Evolutionary conservation across 148 eudicot species (phyloP), one percentile per base, ranked within the genome.

Genomic region (Rhododendron griersonianum): DNA sequence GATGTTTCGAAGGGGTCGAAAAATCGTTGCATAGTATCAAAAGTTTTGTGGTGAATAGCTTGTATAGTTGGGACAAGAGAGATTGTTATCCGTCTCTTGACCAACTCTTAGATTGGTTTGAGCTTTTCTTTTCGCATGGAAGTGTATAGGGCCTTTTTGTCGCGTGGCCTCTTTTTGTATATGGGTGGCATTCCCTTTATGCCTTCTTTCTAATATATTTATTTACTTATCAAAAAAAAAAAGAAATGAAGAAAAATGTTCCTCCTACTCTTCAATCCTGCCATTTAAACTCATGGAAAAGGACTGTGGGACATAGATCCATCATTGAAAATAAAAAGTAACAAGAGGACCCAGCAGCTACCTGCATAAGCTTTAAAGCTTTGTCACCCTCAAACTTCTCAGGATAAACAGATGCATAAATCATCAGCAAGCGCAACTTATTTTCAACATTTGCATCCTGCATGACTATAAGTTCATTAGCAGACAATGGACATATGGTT

Each of bases 331-430:
- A 37, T 55, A 75, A 35, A 18, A 67, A 55, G 18, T 15, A n/a
- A 21, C 41, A 57, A 82, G 23, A 23, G 57, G 44, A 11, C 37
- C 39, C 57, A 84, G 33, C 53, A 37, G 67, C 4, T 87, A 98
- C 99, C 98, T 97, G 99, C 98, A 97, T 97, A 77, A 97, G 91
- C 85, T 97, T 97, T 86, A 89, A 57, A 86, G 95, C 99, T 89
- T 93, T 97, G 90, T 97, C 99, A 87, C 95, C 98, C 89, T 97
- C 99, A 93, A 97, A 97, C 85, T 97, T 95, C 88, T 97, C 99
- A 25, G 99, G 98, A 88, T 94, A 90, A 53, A 93, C 95, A 76
- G 90, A 91, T 50, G 96, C 95, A 91, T 93, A 97, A 83, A 97
- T 95, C 95, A 97, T 92, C 89, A 97, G 84, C 87, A 97, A 90